These are phyloP conservation scores for Xylaria nigripes DNA, from an alignment of 495 filamentous ascomycete genomes.

Conservation along the genomic window DNA sequence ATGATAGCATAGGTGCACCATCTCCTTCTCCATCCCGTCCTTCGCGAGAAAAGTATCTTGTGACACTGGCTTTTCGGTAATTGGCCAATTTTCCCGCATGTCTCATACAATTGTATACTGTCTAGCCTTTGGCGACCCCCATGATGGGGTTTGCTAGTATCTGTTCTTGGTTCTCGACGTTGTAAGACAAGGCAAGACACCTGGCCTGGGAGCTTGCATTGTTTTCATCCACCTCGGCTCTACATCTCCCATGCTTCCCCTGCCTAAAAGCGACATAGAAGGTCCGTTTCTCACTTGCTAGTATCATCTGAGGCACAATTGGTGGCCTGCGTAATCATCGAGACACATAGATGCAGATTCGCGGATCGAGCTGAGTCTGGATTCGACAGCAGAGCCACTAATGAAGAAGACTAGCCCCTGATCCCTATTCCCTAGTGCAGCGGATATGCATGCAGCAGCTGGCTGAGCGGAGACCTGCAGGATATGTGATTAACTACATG, in stretches of 20 bases:
- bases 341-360: neutral
- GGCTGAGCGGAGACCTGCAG: neutral
- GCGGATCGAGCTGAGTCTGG: neutral
- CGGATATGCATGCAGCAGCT: conserved; percentile 1
- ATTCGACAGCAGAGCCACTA: neutral
- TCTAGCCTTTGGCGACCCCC: conserved; percentile 9
- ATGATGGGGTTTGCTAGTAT: conserved; percentile 6
- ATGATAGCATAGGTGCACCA: conserved; percentile 19
- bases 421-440: neutral
- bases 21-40: conserved; percentile 17
- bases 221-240: conserved; percentile 12
- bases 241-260: neutral
- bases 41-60: conserved; percentile 16
- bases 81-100: conserved; percentile 27
- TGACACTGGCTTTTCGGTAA: conserved; percentile 20
- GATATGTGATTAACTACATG: neutral
- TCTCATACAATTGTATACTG: conserved; percentile 13
- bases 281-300: neutral
- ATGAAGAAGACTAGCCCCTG: neutral
- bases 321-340: neutral
- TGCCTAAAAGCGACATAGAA: neutral
- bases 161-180: conserved; percentile 12
- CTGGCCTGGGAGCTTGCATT: conserved; percentile 11
- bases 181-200: conserved; percentile 12
- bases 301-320: neutral